These are phyloP conservation scores for Papiliotrema nemorosa DNA, from an alignment of 1,284 basidiomycete species.

Conservation along the genomic window DNA sequence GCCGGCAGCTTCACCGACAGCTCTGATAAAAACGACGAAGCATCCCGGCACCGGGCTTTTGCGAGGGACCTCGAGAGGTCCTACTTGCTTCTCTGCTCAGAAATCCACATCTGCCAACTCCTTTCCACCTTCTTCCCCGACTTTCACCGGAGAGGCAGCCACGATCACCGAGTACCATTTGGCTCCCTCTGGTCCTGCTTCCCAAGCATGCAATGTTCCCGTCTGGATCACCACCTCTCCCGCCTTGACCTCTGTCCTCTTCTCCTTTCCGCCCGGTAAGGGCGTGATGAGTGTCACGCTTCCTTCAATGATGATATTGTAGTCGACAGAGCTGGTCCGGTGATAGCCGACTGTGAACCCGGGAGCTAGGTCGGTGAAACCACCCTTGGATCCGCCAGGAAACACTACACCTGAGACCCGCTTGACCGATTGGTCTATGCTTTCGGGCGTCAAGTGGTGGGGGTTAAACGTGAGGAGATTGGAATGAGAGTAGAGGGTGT, in stretches of 20 bases:
- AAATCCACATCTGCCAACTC: slow-evolving; percentile 37
- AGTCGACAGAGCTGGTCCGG: slow-evolving; percentile 42
- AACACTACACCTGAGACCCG: slow-evolving; percentile 25
- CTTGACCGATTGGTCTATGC: slow-evolving; percentile 16
- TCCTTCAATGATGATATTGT: slow-evolving; percentile 41
- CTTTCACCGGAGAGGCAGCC: slow-evolving; percentile 29
- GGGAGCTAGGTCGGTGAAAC: slow-evolving; percentile 41
- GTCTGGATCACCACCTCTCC: slow-evolving; percentile 46
- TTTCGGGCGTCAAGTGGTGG: slow-evolving; percentile 16
- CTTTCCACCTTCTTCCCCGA: slow-evolving; percentile 23
- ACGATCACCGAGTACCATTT: slow-evolving; percentile 43
- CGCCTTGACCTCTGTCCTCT: slow-evolving; percentile 30
- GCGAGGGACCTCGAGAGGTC: too few relatives aligned
- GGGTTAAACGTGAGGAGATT: slow-evolving; percentile 18
- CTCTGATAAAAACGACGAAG: too few relatives aligned
- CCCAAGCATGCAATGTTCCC: slow-evolving; percentile 47
- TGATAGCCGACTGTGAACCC: slow-evolving; percentile 36
- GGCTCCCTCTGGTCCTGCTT: slow-evolving; percentile 40
- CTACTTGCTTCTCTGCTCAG: too few relatives aligned
- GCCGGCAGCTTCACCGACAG: too few relatives aligned
- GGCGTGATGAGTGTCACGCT: slow-evolving; percentile 35
- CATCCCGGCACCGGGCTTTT: too few relatives aligned
- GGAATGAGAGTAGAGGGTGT: slow-evolving; percentile 33
- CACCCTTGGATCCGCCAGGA: slow-evolving; percentile 38
- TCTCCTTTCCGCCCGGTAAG: slow-evolving; percentile 18